Base-by-base conservation (phyloP, 1,284 basidiomycete genomes). In the Jaminaea rosea region DNA sequence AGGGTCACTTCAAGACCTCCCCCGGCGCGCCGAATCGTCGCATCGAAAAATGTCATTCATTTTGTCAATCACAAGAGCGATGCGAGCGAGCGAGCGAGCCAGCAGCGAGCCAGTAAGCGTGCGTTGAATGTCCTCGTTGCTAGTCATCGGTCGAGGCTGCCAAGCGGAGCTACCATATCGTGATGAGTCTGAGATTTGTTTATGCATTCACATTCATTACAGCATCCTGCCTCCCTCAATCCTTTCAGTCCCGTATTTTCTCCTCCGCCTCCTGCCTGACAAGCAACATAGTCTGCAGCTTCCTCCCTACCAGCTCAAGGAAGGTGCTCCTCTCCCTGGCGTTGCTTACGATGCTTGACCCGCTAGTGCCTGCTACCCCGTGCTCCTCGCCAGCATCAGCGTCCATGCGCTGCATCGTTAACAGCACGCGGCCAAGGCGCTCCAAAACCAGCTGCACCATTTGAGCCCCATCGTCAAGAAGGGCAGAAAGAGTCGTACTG, bases 381-480 rank as follows among this genome's bases (percentile, higher is more conserved):
- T 24, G 13, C 45, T 46, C 26, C 45, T 46, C 13, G 28, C 36
- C 45, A 46, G 29, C 29, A 31, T 8, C 8, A 7, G 29, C 29
- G 7, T 15, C 29, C 29, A 8, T 8, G 8, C 29, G 29, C 29
- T 41, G 55, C n/a, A 68, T 55, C 47, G 56, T 49, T 27, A 52
- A 54, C 13, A 65, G 52, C 1, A 69, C 42, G 2, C 59, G 46
- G 19, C 67, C 42, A 9, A 39, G 37, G n/a, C 21, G 24, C 13
- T 45, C 26, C 26, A 45, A 23, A 15, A 37, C 37, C 13, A n/a
- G 11, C 29, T 23, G n/a, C 24, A 29, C 26, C 26, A 26, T 10
- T 8, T 23, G 26, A n/a, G 13, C 21, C 19, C 47, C 34, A 8
- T 42, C 47, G 15, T 10, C 10, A 2, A 42, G 19, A 7, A 46